A percentile compares a stretch with the other conserved stretches of the same genome.
Evolutionary conservation across 495 filamentous ascomycete species (phyloP).

Genomic region (Lentithecium fluviatile): DNA sequence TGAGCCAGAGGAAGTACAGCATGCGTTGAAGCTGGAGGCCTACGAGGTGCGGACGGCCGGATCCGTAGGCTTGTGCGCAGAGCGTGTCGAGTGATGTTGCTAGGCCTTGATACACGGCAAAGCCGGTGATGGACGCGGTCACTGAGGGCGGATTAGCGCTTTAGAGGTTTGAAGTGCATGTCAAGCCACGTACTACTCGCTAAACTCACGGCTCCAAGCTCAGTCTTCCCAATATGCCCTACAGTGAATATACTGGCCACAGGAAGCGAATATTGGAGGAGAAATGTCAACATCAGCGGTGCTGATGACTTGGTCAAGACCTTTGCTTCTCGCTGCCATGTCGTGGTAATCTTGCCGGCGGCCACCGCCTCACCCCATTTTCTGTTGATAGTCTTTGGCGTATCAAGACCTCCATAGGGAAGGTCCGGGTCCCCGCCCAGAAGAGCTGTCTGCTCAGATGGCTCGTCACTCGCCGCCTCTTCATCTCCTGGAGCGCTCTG

Average conservation of each 20-base stretch:
- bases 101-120: slow-evolving; percentile 68
- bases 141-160: slow-evolving; percentile 37
- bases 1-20: slow-evolving; percentile 61
- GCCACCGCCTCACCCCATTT: slow-evolving; percentile 34
- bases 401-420: slow-evolving; percentile 44
- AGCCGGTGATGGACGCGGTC: slow-evolving; percentile 73
- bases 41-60: slow-evolving; percentile 64
- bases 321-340: slow-evolving; percentile 36
- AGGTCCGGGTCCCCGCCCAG: slow-evolving; percentile 41
- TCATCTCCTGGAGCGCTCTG: slow-evolving; percentile 39
- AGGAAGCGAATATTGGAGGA: slow-evolving; percentile 71
- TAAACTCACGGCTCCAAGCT: slow-evolving; percentile 53
- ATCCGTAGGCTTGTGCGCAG: slow-evolving; percentile 73
- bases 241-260: slow-evolving; percentile 62
- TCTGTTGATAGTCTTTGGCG: slow-evolving; percentile 38
- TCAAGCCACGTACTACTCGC: slow-evolving; percentile 49
- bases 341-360: slow-evolving; percentile 32
- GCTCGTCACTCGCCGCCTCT: slow-evolving; percentile 27
- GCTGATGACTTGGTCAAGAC: slow-evolving; percentile 60
- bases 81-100: slow-evolving; percentile 70
- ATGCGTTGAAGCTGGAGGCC: slow-evolving; percentile 71
- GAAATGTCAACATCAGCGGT: slow-evolving; percentile 65
- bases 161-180: not conserved
- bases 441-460: slow-evolving; percentile 55
- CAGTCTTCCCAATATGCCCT: slow-evolving; percentile 36